These are phyloP conservation scores for Plantago elongata DNA, from an alignment of 257 asterid species.

Conservation along the genomic window DNA sequence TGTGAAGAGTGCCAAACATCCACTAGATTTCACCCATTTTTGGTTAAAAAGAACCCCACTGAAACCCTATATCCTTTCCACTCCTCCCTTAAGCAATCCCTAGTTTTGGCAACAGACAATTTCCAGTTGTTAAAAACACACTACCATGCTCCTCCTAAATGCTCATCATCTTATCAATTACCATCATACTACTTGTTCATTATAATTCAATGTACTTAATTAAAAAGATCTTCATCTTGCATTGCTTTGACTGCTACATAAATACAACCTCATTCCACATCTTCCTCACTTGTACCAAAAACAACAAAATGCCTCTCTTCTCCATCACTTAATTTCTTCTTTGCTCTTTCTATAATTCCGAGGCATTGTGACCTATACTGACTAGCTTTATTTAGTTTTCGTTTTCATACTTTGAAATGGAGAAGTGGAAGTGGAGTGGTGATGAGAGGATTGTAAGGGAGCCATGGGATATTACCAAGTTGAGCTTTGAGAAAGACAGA, in stretches of 20 bases:
- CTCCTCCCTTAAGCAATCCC: conserved; percentile 45
- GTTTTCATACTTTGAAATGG: conserved; percentile 26
- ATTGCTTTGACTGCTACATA: conserved; percentile 13
- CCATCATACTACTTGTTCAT: background rate
- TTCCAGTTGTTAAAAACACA: conserved; percentile 18
- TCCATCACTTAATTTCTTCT: conserved; percentile 9
- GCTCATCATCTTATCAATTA: background rate
- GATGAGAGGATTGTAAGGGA: conserved; percentile 26
- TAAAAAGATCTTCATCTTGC: conserved; percentile 8
- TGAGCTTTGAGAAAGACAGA: conserved; percentile 43
- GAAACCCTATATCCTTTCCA: conserved; percentile 27
- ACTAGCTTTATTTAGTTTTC: conserved; percentile 2
- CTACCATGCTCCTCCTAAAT: background rate
- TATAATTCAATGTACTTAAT: conserved; percentile 2
- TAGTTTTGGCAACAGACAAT: conserved; percentile 40
- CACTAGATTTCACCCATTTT: conserved; percentile 37
- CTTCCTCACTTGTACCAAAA: conserved; percentile 1
- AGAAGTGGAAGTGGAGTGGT: conserved; percentile 34
- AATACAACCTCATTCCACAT: conserved; percentile 15
- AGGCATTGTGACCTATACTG: background rate
- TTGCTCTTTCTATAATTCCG: background rate
- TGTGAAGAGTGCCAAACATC: conserved; percentile 31
- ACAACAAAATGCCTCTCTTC: background rate
- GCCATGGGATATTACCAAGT: conserved; percentile 26
- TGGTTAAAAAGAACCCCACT: conserved; percentile 31